Percentiles rank a stretch among this genome's conserved stretches.
Evolutionary conservation across 805 yeast genomes (phyloP).

Genomic region (Zygosaccharomyces siamensis): DNA sequence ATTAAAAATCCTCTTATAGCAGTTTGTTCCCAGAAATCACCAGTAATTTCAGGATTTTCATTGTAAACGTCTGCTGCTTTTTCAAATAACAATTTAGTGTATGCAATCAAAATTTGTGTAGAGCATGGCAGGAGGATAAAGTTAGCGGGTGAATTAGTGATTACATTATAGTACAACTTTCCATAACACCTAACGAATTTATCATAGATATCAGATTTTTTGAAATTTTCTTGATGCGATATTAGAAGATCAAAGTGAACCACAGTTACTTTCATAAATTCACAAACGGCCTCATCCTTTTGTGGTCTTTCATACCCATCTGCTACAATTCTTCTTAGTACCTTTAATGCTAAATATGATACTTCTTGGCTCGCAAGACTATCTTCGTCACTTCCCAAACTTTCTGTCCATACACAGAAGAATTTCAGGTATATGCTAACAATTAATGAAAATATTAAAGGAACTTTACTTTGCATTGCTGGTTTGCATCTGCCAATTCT

Average conservation of each 20-base stretch:
- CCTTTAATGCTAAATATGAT: slow-evolving; percentile 73
- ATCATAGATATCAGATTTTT: slow-evolving; percentile 45
- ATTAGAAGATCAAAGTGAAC: slow-evolving; percentile 58
- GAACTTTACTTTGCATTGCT: slow-evolving; percentile 69
- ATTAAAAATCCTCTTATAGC: slow-evolving; percentile 63
- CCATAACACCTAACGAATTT: slow-evolving; percentile 70
- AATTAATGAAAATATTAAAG: slow-evolving; percentile 54
- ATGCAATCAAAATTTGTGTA: slow-evolving; percentile 53
- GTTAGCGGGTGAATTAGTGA: slow-evolving; percentile 58
- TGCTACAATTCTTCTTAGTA: slow-evolving; percentile 62
- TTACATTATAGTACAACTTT: slow-evolving; percentile 62
- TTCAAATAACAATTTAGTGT: slow-evolving; percentile 54
- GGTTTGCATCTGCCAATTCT: slow-evolving; percentile 79
- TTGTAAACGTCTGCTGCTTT: slow-evolving; percentile 64
- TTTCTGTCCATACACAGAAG: slow-evolving; percentile 58
- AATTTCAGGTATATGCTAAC: slow-evolving; percentile 54
- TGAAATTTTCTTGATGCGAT: slow-evolving; percentile 46
- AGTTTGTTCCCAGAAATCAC: slow-evolving; percentile 68
- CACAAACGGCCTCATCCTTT: slow-evolving; percentile 48
- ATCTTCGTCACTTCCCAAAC: slow-evolving; percentile 35
- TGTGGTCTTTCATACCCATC: slow-evolving; percentile 75
- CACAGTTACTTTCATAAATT: slow-evolving; percentile 53
- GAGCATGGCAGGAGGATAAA: slow-evolving; percentile 66
- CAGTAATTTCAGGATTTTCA: slow-evolving; percentile 45
- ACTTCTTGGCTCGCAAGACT: slow-evolving; percentile 56